phyloP scores from a whole-genome alignment of 2,329 filamentous ascomycete species.

The Cladosporium sp. region DNA sequence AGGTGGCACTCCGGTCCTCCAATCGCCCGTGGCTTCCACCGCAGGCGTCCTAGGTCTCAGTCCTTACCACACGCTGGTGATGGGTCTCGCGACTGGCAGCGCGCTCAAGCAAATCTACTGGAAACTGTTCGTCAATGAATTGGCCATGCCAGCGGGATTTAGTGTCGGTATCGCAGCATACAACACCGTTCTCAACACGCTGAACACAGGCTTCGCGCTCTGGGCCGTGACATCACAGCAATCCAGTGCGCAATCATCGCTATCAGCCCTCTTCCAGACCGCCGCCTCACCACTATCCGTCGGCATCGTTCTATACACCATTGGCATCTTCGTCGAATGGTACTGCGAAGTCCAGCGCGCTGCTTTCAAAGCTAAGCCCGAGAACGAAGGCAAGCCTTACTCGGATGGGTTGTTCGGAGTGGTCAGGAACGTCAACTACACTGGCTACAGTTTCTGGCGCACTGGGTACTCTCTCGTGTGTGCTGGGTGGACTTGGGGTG shows the following conservation, averaged over 20 bases:
- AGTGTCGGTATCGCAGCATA: constrained; percentile 23
- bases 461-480: constrained; percentile 27
- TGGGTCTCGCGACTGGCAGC: constrained; percentile 26
- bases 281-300: constrained; percentile 18
- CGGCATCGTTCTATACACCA: constrained; percentile 24
- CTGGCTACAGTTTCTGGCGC: constrained; percentile 19
- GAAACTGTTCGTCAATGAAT: constrained; percentile 26
- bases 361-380: constrained; percentile 22
- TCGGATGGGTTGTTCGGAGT: constrained; percentile 23
- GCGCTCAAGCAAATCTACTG: constrained; percentile 32
- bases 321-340: constrained; percentile 29
- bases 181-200: constrained; percentile 28
- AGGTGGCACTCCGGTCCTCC: constrained; percentile 16
- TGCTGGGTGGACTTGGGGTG: constrained; percentile 27
- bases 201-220: constrained; percentile 28
- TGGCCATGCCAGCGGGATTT: constrained; percentile 23
- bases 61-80: constrained; percentile 28
- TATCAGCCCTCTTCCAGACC: constrained; percentile 18
- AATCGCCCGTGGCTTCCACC: constrained; percentile 11
- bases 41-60: constrained; percentile 22
- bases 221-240: constrained; percentile 26
- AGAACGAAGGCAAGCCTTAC: constrained; percentile 27
- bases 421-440: constrained; percentile 26
- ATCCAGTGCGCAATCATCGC: constrained; percentile 17
- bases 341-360: constrained; percentile 24